Evolutionary conservation across 192 early-diverging fungal species (phyloP).

Genomic region (Backusella tarrabulga): DNA sequence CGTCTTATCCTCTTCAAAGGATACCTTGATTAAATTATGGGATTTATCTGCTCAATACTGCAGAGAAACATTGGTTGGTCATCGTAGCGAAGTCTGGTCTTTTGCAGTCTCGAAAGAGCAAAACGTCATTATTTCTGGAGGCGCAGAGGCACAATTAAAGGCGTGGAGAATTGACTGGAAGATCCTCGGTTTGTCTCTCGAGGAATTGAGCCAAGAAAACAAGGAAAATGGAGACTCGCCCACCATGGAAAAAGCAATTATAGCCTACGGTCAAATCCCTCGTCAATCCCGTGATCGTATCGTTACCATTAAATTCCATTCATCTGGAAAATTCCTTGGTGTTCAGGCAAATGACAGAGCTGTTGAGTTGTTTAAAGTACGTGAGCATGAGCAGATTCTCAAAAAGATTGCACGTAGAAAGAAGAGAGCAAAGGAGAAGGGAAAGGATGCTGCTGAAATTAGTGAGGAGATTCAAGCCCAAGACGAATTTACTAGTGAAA

Average conservation of each 20-base stretch:
- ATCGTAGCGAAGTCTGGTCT: conserved; percentile 94
- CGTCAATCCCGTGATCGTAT: conserved; percentile 82
- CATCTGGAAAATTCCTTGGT: conserved; percentile 75
- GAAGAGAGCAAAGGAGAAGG: conserved; percentile 78
- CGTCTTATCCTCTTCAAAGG: conserved; percentile 89
- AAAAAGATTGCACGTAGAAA: conserved; percentile 81
- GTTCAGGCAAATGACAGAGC: conserved; percentile 77
- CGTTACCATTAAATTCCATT: conserved; percentile 75
- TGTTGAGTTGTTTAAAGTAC: conserved; percentile 83
- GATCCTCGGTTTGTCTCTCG: conserved; percentile 42
- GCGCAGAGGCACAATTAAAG: conserved; percentile 79
- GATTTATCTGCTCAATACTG: conserved; percentile 93
- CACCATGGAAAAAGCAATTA: conserved; percentile 63
- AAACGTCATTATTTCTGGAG: conserved; percentile 77
- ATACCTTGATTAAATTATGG: conserved; percentile 96
- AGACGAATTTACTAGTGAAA: conserved; percentile 76
- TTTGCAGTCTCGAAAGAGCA: conserved; percentile 68
- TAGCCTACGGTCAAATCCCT: conserved; percentile 72
- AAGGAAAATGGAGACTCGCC: background rate
- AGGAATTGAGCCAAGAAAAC: conserved; percentile 46
- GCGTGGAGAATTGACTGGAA: conserved; percentile 83
- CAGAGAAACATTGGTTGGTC: conserved; percentile 89
- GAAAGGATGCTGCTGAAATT: conserved; percentile 40
- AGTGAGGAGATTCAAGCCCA: conserved; percentile 58
- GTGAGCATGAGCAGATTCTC: conserved; percentile 75